Evolutionary conservation across 352 stramenopile species (phyloP).

Genomic region (Phytophthora europaea): DNA sequence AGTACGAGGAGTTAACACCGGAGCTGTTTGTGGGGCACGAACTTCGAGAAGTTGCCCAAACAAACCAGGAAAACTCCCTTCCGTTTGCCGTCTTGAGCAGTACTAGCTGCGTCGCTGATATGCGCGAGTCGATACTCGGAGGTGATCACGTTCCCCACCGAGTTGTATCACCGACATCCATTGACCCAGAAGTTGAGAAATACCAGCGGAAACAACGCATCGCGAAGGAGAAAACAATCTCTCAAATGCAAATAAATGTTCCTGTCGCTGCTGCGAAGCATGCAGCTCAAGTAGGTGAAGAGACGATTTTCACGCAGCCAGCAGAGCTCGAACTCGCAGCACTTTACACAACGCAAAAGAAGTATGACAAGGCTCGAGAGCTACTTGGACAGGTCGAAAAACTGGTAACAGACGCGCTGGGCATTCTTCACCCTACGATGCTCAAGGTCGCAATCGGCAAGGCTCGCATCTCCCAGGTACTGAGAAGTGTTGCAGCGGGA

Average conservation of each 20-base stretch:
- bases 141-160: not conserved
- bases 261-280: conserved; percentile 59
- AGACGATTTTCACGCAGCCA: conserved; percentile 53
- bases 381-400: conserved; percentile 44
- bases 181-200: conserved; percentile 59
- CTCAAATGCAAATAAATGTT: conserved; percentile 65
- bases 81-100: conserved; percentile 33
- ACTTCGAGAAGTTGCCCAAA: conserved; percentile 22
- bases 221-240: conserved; percentile 63
- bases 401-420: conserved; percentile 47
- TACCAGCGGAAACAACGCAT: conserved; percentile 54
- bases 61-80: conserved; percentile 46
- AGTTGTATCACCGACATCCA: not conserved
- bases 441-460: conserved; percentile 64
- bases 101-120: conserved; percentile 37
- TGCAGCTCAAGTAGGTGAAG: conserved; percentile 47
- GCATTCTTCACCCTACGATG: conserved; percentile 61
- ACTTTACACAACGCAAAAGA: conserved; percentile 72
- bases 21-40: conserved; percentile 40
- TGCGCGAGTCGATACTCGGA: conserved; percentile 36
- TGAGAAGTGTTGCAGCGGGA: not conserved
- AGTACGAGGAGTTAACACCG: conserved; percentile 53
- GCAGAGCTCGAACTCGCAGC: conserved; percentile 62
- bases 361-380: conserved; percentile 54
- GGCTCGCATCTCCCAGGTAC: conserved; percentile 45